Evolutionary conservation across 1,139 yeast species (phyloP).

Genomic region (Hansenula anomala): DNA sequence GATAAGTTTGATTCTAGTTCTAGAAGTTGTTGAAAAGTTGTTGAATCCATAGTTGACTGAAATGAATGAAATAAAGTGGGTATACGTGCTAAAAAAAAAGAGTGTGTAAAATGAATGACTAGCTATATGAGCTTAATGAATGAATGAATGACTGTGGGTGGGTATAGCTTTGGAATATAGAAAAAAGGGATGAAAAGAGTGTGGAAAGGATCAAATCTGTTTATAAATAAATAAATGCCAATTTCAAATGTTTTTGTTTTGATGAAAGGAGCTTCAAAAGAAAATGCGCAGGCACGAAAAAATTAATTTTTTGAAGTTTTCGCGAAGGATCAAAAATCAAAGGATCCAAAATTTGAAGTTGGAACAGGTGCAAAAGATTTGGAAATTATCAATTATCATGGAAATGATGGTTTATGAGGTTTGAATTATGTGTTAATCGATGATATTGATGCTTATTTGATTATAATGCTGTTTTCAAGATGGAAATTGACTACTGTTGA

Average conservation of each 20-base stretch:
- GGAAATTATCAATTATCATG: neutral
- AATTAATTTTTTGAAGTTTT: too few relatives aligned
- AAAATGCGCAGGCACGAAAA: too few relatives aligned
- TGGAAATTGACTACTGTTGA: neutral
- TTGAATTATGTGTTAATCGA: too few relatives aligned
- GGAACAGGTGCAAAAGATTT: neutral
- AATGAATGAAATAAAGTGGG: too few relatives aligned
- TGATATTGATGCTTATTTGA: too few relatives aligned
- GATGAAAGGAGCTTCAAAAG: too few relatives aligned
- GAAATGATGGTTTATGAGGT: neutral
- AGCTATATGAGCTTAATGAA: neutral
- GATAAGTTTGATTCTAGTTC: conserved; percentile 8
- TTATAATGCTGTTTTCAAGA: neutral
- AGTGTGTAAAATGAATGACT: neutral
- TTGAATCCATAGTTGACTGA: conserved; percentile 5
- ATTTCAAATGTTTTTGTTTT: too few relatives aligned
- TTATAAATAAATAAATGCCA: too few relatives aligned
- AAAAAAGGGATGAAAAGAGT: neutral
- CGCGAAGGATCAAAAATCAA: too few relatives aligned
- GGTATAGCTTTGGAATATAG: too few relatives aligned
- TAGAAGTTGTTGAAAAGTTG: conserved; percentile 9
- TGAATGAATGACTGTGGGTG: neutral
- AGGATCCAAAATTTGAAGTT: neutral
- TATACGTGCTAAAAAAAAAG: neutral
- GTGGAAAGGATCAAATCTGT: too few relatives aligned